phyloP scores from a whole-genome alignment of 345 rosid genomes.

The Citrus trifoliata region DNA sequence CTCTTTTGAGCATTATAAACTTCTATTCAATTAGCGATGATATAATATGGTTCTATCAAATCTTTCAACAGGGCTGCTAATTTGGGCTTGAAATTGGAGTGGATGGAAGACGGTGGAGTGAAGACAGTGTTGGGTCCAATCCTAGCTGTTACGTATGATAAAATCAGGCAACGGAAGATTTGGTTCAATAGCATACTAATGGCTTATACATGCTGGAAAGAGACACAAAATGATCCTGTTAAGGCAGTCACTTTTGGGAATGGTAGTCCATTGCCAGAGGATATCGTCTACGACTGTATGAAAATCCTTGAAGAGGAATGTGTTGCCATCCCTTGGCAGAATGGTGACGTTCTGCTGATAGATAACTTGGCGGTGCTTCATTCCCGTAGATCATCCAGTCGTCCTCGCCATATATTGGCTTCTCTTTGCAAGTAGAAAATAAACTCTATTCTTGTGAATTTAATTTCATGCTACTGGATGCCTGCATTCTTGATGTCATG shows the following conservation, averaged over 20 bases:
- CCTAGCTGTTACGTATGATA: conserved; percentile 64
- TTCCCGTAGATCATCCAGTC: conserved; percentile 60
- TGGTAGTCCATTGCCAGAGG: conserved; percentile 57
- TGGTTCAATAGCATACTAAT: conserved; percentile 97
- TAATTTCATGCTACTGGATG: neutral
- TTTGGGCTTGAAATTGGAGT: conserved; percentile 76
- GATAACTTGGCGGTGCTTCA: conserved; percentile 91
- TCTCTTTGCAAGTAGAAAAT: conserved; percentile 67
- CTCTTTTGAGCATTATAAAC: neutral
- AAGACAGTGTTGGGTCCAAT: conserved; percentile 85
- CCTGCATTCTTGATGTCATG: neutral
- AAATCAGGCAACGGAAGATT: conserved; percentile 60
- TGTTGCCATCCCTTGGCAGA: conserved; percentile 80
- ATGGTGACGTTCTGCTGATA: conserved; percentile 69
- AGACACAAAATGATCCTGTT: conserved; percentile 60
- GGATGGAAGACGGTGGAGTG: conserved; percentile 74
- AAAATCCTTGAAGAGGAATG: conserved; percentile 78
- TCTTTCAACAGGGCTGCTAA: conserved; percentile 55
- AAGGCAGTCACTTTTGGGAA: conserved; percentile 77
- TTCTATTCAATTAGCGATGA: neutral
- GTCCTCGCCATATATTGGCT: conserved; percentile 76
- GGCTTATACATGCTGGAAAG: conserved; percentile 86
- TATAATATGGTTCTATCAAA: neutral
- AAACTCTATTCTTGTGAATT: neutral
- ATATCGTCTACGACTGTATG: conserved; percentile 54